Conservation (phyloP, 305 asterid genomes). For the Stenogyne calaminthoides region DNA sequence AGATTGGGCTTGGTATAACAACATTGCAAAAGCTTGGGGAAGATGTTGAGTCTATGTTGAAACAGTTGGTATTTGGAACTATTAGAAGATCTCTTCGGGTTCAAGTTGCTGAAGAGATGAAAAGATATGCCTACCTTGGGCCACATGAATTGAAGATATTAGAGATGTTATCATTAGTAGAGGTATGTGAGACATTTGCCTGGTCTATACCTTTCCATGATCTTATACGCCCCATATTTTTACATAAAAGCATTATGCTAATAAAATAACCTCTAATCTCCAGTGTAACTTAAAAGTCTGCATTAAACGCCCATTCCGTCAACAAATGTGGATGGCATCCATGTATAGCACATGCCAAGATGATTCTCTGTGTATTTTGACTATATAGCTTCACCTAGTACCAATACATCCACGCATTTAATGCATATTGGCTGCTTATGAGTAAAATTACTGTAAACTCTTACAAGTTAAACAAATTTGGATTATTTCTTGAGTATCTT, state of each 20-base stretch:
- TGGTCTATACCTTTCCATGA: conserved; percentile 32
- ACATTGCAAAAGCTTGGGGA: conserved; percentile 98
- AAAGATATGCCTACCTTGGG: conserved; percentile 68
- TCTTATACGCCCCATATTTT: conserved; percentile 6
- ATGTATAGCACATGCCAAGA: neutral
- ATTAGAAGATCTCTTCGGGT: conserved; percentile 87
- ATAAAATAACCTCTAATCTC: neutral
- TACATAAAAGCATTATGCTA: neutral
- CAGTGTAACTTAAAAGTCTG: neutral
- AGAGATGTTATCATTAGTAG: conserved; percentile 79
- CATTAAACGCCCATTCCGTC: neutral
- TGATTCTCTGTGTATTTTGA: neutral
- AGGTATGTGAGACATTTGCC: conserved; percentile 58
- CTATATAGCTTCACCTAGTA: neutral
- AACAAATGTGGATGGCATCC: neutral
- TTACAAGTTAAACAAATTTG: neutral
- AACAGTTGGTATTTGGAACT: conserved; percentile 83
- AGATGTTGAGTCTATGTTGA: conserved; percentile 79
- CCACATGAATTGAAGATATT: conserved; percentile 75
- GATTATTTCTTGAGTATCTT: neutral
- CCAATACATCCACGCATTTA: conserved; percentile 2
- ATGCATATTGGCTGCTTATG: neutral
- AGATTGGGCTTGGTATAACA: conserved; percentile 81
- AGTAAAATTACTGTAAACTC: neutral
- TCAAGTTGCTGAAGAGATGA: conserved; percentile 85